Percentiles rank a stretch among this genome's conserved stretches.
Evolutionary conservation across 1,139 yeast species (phyloP).

Genomic region (Geotrichum phurueaensis): DNA sequence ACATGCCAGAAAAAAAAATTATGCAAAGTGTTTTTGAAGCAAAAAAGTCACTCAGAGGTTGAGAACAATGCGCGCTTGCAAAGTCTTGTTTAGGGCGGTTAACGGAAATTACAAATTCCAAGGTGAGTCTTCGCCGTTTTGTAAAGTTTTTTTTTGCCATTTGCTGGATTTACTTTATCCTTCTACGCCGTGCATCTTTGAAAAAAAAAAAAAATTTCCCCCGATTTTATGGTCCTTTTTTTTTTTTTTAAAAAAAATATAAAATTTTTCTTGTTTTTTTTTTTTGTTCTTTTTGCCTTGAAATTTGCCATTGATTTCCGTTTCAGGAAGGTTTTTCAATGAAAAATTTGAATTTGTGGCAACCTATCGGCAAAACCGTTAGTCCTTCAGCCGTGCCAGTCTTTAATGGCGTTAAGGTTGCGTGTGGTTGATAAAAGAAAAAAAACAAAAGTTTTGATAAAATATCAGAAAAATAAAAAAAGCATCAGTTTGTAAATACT

Average conservation of each 20-base stretch:
- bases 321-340: background rate
- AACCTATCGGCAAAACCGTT: background rate
- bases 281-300: background rate
- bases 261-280: too few species aligned
- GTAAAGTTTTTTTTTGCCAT: too few species aligned
- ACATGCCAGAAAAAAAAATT: background rate
- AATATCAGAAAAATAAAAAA: background rate
- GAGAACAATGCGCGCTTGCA: background rate
- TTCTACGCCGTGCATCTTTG: background rate
- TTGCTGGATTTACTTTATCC: too few species aligned
- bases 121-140: background rate
- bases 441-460: background rate
- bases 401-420: background rate
- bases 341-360: background rate
- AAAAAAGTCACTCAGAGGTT: background rate
- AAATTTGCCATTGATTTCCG: background rate
- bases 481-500: background rate
- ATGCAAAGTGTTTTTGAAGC: background rate
- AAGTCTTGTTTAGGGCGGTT: too few species aligned
- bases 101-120: too few species aligned
- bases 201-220: too few species aligned
- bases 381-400: background rate
- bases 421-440: background rate
- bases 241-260: too few species aligned
- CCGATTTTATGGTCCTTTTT: too few species aligned